These are phyloP conservation scores for Lagerstroemia speciosa DNA, from an alignment of 345 rosid genomes.

Conservation along the genomic window DNA sequence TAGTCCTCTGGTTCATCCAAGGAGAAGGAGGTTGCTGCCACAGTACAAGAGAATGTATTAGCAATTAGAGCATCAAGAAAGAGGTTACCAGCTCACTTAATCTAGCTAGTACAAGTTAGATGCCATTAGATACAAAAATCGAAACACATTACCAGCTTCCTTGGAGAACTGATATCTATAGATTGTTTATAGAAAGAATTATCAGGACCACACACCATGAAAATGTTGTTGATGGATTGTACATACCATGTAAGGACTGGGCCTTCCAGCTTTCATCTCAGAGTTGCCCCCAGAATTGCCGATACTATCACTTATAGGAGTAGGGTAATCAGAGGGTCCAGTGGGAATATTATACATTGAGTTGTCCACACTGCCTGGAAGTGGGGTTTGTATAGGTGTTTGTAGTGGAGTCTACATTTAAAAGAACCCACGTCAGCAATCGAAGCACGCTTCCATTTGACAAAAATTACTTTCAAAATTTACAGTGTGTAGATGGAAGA, in stretches of 20 bases:
- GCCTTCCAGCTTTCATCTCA: slow-evolving; percentile 66
- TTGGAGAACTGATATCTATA: not conserved
- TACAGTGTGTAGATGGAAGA: not conserved
- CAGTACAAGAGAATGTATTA: slow-evolving; percentile 6
- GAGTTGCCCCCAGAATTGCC: slow-evolving; percentile 48
- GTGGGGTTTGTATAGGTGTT: slow-evolving; percentile 73
- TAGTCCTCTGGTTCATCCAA: slow-evolving; percentile 71
- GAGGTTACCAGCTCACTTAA: not conserved
- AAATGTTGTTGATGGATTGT: not conserved
- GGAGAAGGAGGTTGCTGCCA: slow-evolving; percentile 83
- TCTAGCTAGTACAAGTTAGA: not conserved
- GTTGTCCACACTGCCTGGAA: slow-evolving; percentile 60
- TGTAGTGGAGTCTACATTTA: slow-evolving; percentile 74
- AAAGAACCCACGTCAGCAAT: slow-evolving; percentile 11
- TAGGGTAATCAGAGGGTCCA: slow-evolving; percentile 75
- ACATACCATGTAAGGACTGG: slow-evolving; percentile 76
- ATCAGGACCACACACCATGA: not conserved
- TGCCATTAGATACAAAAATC: too few species aligned
- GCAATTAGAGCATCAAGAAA: not conserved
- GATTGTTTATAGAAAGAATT: not conserved
- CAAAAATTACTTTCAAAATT: not conserved
- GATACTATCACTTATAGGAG: slow-evolving; percentile 30
- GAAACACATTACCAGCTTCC: too few species aligned
- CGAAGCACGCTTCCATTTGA: not conserved
- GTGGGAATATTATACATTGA: slow-evolving; percentile 86